Evolutionary conservation across 2,329 filamentous ascomycete species (phyloP).

Genomic region (Aspergillus nomiae): DNA sequence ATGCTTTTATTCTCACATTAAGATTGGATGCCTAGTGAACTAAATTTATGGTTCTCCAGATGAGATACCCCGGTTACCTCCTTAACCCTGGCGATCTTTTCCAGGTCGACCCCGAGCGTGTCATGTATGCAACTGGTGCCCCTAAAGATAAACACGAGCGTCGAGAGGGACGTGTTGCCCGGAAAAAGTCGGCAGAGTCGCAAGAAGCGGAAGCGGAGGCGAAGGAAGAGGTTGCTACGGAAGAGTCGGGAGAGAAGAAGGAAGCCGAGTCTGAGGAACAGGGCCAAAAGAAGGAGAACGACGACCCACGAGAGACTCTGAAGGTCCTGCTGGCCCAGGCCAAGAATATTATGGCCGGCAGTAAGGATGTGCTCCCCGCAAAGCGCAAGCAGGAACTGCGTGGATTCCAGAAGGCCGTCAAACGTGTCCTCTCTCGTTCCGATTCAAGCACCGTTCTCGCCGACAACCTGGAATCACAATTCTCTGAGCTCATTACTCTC

Average conservation of each 20-base stretch:
- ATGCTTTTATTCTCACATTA: slow-evolving; percentile 13
- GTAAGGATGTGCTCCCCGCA: slow-evolving; percentile 59
- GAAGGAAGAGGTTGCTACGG: slow-evolving; percentile 29
- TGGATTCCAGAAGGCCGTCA: slow-evolving; percentile 67
- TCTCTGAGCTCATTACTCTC: slow-evolving; percentile 53
- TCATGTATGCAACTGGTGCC: slow-evolving; percentile 82
- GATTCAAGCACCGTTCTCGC: slow-evolving; percentile 45
- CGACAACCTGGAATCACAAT: slow-evolving; percentile 57
- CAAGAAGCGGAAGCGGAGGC: slow-evolving; percentile 26
- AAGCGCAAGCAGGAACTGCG: slow-evolving; percentile 77
- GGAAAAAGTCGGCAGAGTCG: slow-evolving; percentile 25
- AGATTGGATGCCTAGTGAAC: not conserved
- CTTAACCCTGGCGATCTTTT: slow-evolving; percentile 98
- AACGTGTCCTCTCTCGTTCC: slow-evolving; percentile 62
- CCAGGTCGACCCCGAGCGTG: slow-evolving; percentile 85
- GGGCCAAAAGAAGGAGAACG: slow-evolving; percentile 40
- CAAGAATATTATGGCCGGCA: slow-evolving; percentile 59
- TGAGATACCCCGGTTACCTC: slow-evolving; percentile 87
- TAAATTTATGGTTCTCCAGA: slow-evolving; percentile 57
- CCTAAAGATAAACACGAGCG: slow-evolving; percentile 58
- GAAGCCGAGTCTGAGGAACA: slow-evolving; percentile 28
- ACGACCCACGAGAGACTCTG: slow-evolving; percentile 51
- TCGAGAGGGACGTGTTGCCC: slow-evolving; percentile 36
- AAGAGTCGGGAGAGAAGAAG: slow-evolving; percentile 31
- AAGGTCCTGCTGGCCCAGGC: slow-evolving; percentile 59